Conservation (phyloP, 192 early-diverging fungal genomes). For the Podila epicladia region DNA sequence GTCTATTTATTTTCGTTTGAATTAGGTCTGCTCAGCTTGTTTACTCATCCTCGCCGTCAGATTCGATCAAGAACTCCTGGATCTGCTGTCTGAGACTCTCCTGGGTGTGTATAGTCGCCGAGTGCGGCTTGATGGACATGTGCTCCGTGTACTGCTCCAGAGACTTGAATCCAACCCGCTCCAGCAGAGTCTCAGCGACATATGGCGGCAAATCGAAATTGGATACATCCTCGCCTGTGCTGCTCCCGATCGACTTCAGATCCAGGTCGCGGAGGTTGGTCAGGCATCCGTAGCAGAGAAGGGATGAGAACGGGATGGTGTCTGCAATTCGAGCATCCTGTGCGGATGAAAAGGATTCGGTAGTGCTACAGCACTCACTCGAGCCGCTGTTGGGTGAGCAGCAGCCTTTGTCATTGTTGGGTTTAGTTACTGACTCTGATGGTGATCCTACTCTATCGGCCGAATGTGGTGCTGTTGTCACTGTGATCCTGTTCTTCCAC, state of each 20-base stretch:
- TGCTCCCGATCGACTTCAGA: conserved; percentile 36
- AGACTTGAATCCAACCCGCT: conserved; percentile 20
- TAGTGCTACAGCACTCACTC: conserved; percentile 9
- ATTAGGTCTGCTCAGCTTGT: not conserved
- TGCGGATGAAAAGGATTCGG: not conserved
- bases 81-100: conserved; percentile 68
- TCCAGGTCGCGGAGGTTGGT: conserved; percentile 61
- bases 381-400: conserved; percentile 10
- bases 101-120: conserved; percentile 24
- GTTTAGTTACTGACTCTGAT: not conserved
- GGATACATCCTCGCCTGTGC: not conserved
- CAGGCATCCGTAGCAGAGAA: conserved; percentile 64
- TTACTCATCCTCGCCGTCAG: conserved; percentile 57
- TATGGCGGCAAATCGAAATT: conserved; percentile 55
- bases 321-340: not conserved
- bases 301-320: conserved; percentile 39
- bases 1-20: too few species aligned
- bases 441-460: not conserved
- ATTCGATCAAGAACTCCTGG: conserved; percentile 70
- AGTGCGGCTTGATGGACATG: not conserved
- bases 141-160: conserved; percentile 17
- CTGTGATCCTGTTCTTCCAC: conserved; percentile 63
- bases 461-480: conserved; percentile 32
- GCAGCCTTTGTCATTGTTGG: conserved; percentile 11
- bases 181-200: conserved; percentile 48